These are phyloP conservation scores for Fusarium cicatricum DNA, from an alignment of 2,329 filamentous ascomycete species.

Conservation along the genomic window DNA sequence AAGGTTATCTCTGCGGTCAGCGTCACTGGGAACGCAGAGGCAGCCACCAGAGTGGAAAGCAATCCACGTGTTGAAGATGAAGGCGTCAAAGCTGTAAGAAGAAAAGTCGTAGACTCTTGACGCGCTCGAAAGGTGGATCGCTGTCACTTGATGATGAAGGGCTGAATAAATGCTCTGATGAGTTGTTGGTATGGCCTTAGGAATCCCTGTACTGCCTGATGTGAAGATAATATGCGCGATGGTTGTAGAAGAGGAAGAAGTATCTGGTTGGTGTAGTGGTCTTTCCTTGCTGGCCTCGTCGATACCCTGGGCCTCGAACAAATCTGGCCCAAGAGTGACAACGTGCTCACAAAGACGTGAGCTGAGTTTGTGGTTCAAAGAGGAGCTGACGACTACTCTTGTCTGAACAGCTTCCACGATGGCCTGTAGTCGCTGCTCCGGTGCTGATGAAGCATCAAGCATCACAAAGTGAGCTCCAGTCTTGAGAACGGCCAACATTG, in stretches of 20 bases:
- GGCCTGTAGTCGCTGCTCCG: not conserved
- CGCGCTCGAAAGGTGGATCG: not conserved
- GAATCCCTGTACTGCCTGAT: conserved; percentile 39
- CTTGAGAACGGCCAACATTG: conserved; percentile 1
- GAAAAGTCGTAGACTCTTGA: conserved; percentile 7
- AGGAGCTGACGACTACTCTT: too few relatives aligned
- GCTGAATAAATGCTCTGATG: not conserved
- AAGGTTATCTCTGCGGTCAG: not conserved
- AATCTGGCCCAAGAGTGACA: too few relatives aligned
- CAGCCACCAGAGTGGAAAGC: not conserved
- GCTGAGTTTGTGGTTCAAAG: not conserved
- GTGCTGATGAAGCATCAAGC: conserved; percentile 1
- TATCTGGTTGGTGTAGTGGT: not conserved
- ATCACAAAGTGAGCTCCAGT: not conserved
- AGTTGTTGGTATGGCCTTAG: conserved; percentile 35
- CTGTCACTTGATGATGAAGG: not conserved
- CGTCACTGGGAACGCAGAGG: not conserved
- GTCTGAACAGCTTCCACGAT: not conserved
- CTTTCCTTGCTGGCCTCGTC: not conserved
- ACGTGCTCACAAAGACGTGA: not conserved
- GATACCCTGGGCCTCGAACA: too few relatives aligned
- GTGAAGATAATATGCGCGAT: conserved; percentile 34
- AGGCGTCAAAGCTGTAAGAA: conserved; percentile 1
- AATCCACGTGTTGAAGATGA: not conserved
- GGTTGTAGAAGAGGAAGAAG: not conserved